A percentile compares a stretch with the other conserved stretches of the same genome.
phyloP scores from a whole-genome alignment of 73 alveolate species.

The Durusdinium trenchii region DNA sequence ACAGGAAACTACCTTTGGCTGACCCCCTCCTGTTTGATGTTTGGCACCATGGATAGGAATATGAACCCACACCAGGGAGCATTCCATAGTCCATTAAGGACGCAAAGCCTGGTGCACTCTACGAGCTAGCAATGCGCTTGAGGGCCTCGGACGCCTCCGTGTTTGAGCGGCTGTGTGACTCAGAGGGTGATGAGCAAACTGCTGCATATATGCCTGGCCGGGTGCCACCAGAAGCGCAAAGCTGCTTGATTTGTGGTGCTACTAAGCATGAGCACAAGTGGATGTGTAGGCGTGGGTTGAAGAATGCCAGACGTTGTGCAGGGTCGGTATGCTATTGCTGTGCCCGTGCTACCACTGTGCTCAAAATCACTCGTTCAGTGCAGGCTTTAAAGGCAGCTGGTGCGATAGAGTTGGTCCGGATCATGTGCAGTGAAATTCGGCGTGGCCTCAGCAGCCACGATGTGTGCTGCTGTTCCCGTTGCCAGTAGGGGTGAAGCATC shows the following conservation, averaged over 20 bases:
- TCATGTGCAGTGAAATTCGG: neutral
- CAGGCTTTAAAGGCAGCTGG: neutral
- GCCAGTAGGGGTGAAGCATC: neutral
- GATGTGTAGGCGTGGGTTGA: neutral
- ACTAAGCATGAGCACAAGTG: neutral
- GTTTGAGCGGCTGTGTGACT: too few species aligned
- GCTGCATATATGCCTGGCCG: too few species aligned
- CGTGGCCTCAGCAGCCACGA: neutral
- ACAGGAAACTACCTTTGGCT: too few species aligned
- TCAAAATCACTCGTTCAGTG: neutral
- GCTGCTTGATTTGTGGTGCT: neutral
- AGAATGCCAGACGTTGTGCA: neutral
- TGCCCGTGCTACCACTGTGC: neutral
- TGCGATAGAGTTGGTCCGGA: neutral
- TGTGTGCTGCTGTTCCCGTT: neutral
- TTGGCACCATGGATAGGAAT: too few species aligned
- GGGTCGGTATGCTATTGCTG: neutral
- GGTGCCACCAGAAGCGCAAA: neutral
- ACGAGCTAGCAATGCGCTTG: too few species aligned
- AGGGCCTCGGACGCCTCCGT: too few species aligned
- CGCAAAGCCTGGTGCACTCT: too few species aligned
- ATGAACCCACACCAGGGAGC: too few species aligned
- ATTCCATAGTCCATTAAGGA: too few species aligned
- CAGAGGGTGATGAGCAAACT: too few species aligned
- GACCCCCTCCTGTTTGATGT: too few species aligned